Evolutionary conservation across 1,284 basidiomycete genomes (phyloP), one percentile per base, ranked within the genome.

Genomic region (Cystobasidiaceae sp.): DNA sequence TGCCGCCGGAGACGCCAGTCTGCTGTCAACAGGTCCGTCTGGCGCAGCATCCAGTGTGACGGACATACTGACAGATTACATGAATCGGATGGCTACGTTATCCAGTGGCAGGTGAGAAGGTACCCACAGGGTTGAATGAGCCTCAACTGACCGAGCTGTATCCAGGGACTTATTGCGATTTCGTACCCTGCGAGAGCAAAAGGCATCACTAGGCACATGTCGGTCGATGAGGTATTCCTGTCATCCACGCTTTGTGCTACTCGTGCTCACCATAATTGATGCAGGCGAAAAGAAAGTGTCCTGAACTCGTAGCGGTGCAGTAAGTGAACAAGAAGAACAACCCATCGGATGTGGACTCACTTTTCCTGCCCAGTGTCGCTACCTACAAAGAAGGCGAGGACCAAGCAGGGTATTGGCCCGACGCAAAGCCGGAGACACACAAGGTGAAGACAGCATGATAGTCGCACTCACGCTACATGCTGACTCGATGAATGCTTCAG

Each of bases 121-220:
- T 4, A 27, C 68, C 11, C 57, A 61, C 21, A 61, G n/a, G n/a
- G n/a, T n/a, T n/a, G n/a, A n/a, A n/a, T n/a, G n/a, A n/a, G 37
- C 37, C 9, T 11, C 70, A 3, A 82, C 83, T 34, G 81, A 83
- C 2, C 93, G 93, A 0, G 81, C 9, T 93, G 96, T 4, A 83
- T 88, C 48, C 94, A 98, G 75, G 97, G 94, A 43, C 70, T 72
- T 19, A 8, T 19, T 19, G 28, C 54, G 72, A 97, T 98, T 67
- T 96, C 94, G 0, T 98, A 98, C 75, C 87, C 92, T 2, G 94
- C 96, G 0, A 82, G 94, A 62, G 86, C 85, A 73, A 94, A 83
- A 72, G 93, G 87, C 3, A 93, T 98, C 73, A 90, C 88, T 21
- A 80, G 92, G 23, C 68, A 73, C 73, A 44, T 74, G 50, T 30